Evolutionary conservation across 2,329 filamentous ascomycete species (phyloP).

Genomic region (Annulohypoxylon truncatum): DNA sequence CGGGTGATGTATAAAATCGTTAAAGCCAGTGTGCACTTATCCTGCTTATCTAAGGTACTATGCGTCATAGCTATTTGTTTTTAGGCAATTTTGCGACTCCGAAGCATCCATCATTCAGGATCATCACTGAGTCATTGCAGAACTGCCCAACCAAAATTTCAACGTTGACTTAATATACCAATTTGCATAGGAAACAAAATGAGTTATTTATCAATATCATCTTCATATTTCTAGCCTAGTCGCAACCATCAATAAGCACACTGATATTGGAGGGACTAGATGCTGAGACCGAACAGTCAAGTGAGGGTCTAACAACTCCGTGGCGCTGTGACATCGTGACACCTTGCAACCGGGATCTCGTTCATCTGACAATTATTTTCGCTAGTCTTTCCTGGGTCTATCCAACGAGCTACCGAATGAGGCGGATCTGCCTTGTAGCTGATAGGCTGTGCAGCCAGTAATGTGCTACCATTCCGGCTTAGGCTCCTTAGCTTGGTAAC

Average conservation of each 20-base stretch:
- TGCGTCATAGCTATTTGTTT: not conserved
- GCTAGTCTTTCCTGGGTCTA: slow-evolving; percentile 12
- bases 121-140: not conserved
- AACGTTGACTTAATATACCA: not conserved
- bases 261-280: not conserved
- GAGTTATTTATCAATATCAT: not conserved
- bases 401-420: not conserved
- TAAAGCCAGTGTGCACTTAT: not conserved
- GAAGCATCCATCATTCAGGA: not conserved
- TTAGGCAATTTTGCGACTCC: not conserved
- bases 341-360: slow-evolving; percentile 7
- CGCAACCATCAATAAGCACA: not conserved
- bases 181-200: not conserved
- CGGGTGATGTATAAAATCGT: not conserved
- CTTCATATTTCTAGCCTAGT: not conserved
- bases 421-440: slow-evolving; percentile 14
- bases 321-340: not conserved
- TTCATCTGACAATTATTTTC: slow-evolving; percentile 26
- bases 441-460: slow-evolving; percentile 28
- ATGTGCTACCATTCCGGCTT: slow-evolving; percentile 27
- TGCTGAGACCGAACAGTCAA: slow-evolving; percentile 12
- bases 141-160: not conserved
- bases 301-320: slow-evolving; percentile 1
- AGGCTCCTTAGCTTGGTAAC: slow-evolving; percentile 4
- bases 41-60: not conserved